Percentiles rank a stretch among this genome's conserved stretches.
Evolutionary conservation across 805 yeast genomes (phyloP).

Genomic region (Zygoascus bituminiphila): DNA sequence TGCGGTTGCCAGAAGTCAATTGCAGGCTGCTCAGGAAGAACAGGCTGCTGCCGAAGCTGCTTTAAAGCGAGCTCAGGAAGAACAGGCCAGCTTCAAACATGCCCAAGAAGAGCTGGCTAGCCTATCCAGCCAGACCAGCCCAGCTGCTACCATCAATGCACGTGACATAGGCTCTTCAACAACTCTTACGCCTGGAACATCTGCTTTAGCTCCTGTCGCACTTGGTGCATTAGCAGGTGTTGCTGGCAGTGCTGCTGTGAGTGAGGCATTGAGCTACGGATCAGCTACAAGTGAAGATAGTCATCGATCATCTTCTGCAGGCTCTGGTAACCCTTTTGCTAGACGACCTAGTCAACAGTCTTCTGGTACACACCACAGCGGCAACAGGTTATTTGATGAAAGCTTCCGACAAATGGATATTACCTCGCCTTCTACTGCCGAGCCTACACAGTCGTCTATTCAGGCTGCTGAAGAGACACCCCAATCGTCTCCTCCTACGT

Average conservation of each 20-base stretch:
- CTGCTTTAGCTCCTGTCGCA: conserved; percentile 14
- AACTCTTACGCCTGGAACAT: conserved; percentile 6
- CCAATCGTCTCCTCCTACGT: conserved; percentile 23
- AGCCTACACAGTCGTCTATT: conserved; percentile 17
- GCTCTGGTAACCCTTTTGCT: conserved; percentile 16
- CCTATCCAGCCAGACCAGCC: neutral
- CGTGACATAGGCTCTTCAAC: neutral
- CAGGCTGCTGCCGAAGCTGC: neutral
- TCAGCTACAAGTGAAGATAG: neutral
- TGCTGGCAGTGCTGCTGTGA: conserved; percentile 22
- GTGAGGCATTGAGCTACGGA: conserved; percentile 1
- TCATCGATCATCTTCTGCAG: neutral
- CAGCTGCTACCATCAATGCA: conserved; percentile 1
- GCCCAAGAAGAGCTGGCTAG: conserved; percentile 23
- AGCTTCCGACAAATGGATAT: conserved; percentile 18
- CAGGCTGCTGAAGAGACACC: conserved; percentile 23
- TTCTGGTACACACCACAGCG: conserved; percentile 2
- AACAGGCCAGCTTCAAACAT: conserved; percentile 32
- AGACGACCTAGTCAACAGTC: neutral
- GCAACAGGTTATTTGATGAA: conserved; percentile 18
- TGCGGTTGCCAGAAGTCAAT: conserved; percentile 62
- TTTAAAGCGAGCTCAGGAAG: conserved; percentile 34
- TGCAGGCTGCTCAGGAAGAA: conserved; percentile 40
- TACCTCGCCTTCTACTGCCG: conserved; percentile 22
- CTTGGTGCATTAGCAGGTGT: conserved; percentile 21